Evolutionary conservation across 441 rosid genomes (phyloP).

Genomic region (Corymbia calophylla): DNA sequence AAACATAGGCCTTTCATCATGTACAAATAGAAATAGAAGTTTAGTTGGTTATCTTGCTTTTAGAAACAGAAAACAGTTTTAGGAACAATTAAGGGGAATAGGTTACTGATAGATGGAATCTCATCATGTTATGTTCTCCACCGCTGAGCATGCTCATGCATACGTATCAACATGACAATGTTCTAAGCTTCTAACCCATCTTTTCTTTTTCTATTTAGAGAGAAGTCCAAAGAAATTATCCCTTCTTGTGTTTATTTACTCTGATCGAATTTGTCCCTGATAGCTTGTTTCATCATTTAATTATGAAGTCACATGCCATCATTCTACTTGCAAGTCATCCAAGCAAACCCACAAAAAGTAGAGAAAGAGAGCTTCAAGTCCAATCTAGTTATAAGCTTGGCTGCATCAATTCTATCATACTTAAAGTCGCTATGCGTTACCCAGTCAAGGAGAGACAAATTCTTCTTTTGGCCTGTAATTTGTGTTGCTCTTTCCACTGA

Average conservation of each 20-base stretch:
- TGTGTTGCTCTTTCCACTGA: no score
- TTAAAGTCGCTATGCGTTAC: no score
- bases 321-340: neutral
- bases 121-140: neutral
- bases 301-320: neutral
- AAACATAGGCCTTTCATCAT: neutral
- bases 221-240: no score
- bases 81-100: neutral
- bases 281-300: neutral
- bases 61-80: neutral
- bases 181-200: no score
- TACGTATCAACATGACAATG: no score
- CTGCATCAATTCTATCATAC: no score
- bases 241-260: neutral
- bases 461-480: no score
- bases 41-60: neutral
- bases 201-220: no score
- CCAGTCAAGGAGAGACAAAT: no score
- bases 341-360: no score
- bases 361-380: no score
- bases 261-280: neutral
- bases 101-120: neutral
- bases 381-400: no score
- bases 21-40: neutral
- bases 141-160: neutral